Base-by-base conservation (phyloP, 768 basidiomycete species). In the Podaxis mareebaensis region DNA sequence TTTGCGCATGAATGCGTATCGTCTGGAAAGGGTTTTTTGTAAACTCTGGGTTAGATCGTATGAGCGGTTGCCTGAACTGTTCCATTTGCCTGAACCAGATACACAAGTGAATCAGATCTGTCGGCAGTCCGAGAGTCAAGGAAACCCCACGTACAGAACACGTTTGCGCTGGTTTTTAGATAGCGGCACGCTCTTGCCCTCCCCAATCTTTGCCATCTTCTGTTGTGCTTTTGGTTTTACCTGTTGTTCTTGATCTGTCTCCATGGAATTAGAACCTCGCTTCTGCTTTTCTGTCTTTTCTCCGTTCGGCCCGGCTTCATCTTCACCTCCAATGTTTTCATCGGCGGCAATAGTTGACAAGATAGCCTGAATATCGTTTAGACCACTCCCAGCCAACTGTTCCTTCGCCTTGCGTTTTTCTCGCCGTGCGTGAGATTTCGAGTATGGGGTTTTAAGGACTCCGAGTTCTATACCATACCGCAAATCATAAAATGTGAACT, bases 1-100 rank as follows among this genome's bases (percentile, higher is more conserved):
- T 93, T 72, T 88, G 81, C 2, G 88, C 90, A 72, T 94, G 92
- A 3, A 82, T 88, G 4, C 91, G 87, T 67, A 93, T 90, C 1
- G 90, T 88, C 68, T 87, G 78, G 71, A 93, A 93, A 1, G 92
- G 92, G 69, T 88, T 89, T 36, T 82, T 74, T 10, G 84, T 73
- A 69, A 87, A 93, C 42, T 84, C 81, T 4, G 88, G 80, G 68
- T 87, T 88, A 22, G 85, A 79, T 33, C 90, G 78, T 44, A 93
- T 86, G 65, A 88, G 75, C 10, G 90, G 91, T 63, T 89, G 86
- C 64, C 92, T 81, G 28, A 90, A 76, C 58, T 80, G 83, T 71
- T 94, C 92, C 65, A 82, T 66, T 72, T 88, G 78, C 20, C 92
- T 93, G 69, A 11, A 63, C 33, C 33, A 33, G 33, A 33, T 3